phyloP scores from a whole-genome alignment of 179 eudicot species.

The Heliamphora pulchella region DNA sequence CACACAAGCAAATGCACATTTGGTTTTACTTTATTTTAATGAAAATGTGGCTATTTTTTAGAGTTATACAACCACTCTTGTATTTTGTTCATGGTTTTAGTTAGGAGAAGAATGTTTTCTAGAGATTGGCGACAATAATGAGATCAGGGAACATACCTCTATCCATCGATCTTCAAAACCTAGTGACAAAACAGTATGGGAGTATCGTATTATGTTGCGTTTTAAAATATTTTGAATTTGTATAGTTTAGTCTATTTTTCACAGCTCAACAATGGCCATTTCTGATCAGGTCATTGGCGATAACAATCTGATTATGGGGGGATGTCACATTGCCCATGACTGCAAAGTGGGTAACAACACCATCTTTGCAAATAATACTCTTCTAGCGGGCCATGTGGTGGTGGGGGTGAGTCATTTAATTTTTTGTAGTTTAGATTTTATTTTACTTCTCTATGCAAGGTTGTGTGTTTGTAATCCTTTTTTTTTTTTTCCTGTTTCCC shows the following conservation, averaged over 20 bases:
- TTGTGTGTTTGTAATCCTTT: not conserved
- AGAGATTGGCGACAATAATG: conserved; percentile 84
- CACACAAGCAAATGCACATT: not conserved
- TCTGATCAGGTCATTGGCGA: conserved; percentile 65
- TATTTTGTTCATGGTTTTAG: conserved; percentile 32
- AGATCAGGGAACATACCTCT: conserved; percentile 81
- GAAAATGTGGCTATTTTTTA: conserved; percentile 3
- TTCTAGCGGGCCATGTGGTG: conserved; percentile 83
- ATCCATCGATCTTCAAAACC: conserved; percentile 83
- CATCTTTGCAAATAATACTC: conserved; percentile 81
- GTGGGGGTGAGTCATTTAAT: conserved; percentile 52
- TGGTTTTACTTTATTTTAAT: not conserved
- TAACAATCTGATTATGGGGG: conserved; percentile 89
- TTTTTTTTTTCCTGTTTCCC: not conserved
- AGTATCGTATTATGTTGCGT: conserved; percentile 6
- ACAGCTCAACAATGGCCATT: conserved; percentile 2
- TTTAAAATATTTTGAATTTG: not conserved
- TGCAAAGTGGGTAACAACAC: conserved; percentile 83
- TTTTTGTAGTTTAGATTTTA: not conserved
- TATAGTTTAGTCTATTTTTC: not conserved
- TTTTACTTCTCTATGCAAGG: not conserved
- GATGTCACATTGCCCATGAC: conserved; percentile 93
- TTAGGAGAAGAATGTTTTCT: conserved; percentile 75
- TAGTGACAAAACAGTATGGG: conserved; percentile 64
- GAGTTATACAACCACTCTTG: not conserved